Evolutionary conservation across 176 grass and related monocot genomes (phyloP), one percentile per base, ranked within the genome.

Genomic region (Canna indica): DNA sequence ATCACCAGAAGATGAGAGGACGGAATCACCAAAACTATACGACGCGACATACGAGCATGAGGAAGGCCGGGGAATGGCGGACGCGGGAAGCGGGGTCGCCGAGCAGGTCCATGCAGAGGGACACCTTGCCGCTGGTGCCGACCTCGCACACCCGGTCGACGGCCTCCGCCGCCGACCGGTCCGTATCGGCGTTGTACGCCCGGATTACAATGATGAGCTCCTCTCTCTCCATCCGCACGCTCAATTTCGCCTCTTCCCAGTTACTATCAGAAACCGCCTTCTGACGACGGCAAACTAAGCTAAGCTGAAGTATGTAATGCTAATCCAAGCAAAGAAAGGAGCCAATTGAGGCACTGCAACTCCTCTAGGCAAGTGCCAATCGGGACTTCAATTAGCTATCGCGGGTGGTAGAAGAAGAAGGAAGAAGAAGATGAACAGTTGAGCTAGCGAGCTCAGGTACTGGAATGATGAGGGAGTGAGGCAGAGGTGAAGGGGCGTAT

Each of bases 21-120:
- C 15, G 4, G 33, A 17, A n/a, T 20, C 33, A 35, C 5, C 25
- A 27, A 34, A 26, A 35, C 18, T 3, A 35, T 0, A 12, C 0
- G 11, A 5, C 30, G 3, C 5, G 4, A 9, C 5, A 2, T 85
- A 99, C 94, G 80, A 93, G 82, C 94, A 99, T 88, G 75, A 83
- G 79, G 76, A 73, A 70, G 6, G 67, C 78, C 48, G 89, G 89
- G 26, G 94, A 99, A 70, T 82, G 76, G 77, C 94, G 80, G 76
- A 93, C 80, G 46, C 92, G 88, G 7, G 88, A 86, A 52, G 78
- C 63, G 25, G 92, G 92, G 47, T 96, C 85, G n/a, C 91, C 88
- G 69, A 88, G 85, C 36, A 86, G 85, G 57, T 96, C 91, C 32
- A 88, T 87, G 83, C 82, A 87, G 30, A 96, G 88, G 4, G 85